phyloP scores from a whole-genome alignment of 164 flowering plant species.

The Stephania cephalantha region DNA sequence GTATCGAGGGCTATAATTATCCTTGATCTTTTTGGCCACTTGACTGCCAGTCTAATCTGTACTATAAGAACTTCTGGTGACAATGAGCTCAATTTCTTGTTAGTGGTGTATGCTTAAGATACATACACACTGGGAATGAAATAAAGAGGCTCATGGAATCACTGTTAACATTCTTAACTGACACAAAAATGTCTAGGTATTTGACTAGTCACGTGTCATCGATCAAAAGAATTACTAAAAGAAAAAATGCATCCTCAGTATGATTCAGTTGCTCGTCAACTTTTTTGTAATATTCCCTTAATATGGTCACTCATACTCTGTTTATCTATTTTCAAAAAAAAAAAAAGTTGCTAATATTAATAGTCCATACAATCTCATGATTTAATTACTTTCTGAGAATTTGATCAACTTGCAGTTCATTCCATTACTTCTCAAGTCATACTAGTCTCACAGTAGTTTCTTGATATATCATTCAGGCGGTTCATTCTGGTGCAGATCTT shows the following conservation, averaged over 20 bases:
- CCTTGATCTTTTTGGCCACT: neutral
- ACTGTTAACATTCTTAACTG: neutral
- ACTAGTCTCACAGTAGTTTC: neutral
- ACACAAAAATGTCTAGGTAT: too few species aligned
- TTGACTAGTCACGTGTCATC: too few species aligned
- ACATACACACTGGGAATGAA: neutral
- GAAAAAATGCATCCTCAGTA: neutral
- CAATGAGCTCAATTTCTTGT: neutral
- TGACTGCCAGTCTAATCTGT: neutral
- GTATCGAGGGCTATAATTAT: neutral
- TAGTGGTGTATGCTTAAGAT: neutral
- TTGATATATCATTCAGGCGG: constrained; percentile 53
- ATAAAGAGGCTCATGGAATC: neutral
- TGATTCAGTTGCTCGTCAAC: neutral
- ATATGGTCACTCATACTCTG: neutral
- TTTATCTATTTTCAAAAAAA: neutral
- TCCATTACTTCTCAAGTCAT: neutral
- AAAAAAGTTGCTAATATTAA: neutral
- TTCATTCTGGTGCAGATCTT: constrained; percentile 99
- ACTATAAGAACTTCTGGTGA: neutral
- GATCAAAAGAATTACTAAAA: too few species aligned
- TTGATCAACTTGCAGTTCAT: neutral
- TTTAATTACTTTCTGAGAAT: neutral
- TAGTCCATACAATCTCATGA: neutral
- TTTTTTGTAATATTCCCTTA: neutral